These are phyloP conservation scores for Yarrowia sp. DNA, from an alignment of 805 yeast species.

Conservation along the genomic window DNA sequence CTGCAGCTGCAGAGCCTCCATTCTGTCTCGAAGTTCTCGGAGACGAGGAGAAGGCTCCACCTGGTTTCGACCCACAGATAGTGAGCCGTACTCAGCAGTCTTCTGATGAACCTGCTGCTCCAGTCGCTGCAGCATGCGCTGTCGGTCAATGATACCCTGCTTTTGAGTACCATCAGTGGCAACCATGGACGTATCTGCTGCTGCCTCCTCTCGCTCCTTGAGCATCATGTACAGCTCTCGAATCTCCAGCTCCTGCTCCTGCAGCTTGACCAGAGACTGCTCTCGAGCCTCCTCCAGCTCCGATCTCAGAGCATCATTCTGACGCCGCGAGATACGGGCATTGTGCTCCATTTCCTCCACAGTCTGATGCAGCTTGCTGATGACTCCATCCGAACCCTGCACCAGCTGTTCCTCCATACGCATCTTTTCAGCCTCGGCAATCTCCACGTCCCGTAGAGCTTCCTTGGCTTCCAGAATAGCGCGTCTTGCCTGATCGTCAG, in stretches of 20 bases:
- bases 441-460: conserved; percentile 53
- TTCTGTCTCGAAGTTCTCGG: conserved; percentile 70
- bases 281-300: conserved; percentile 56
- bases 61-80: conserved; percentile 32
- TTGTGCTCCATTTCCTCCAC: conserved; percentile 61
- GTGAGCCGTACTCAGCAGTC: conserved; percentile 40
- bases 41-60: conserved; percentile 77
- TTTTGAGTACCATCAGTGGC: neutral
- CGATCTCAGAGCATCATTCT: conserved; percentile 56
- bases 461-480: conserved; percentile 61
- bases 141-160: conserved; percentile 39
- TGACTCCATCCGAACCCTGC: conserved; percentile 73
- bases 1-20: conserved; percentile 80
- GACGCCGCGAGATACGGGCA: conserved; percentile 56
- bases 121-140: conserved; percentile 36
- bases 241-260: conserved; percentile 50
- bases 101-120: conserved; percentile 40
- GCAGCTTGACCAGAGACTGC: conserved; percentile 36
- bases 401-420: conserved; percentile 63
- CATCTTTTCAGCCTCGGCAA: conserved; percentile 57
- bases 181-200: conserved; percentile 23
- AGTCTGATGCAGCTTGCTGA: conserved; percentile 59
- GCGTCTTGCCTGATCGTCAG: conserved; percentile 80
- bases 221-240: conserved; percentile 62
- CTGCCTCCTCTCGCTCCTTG: conserved; percentile 43